Percentiles rank a stretch among this genome's conserved stretches.
phyloP scores from a whole-genome alignment of 768 basidiomycete species.

The Jaapia argillacea region DNA sequence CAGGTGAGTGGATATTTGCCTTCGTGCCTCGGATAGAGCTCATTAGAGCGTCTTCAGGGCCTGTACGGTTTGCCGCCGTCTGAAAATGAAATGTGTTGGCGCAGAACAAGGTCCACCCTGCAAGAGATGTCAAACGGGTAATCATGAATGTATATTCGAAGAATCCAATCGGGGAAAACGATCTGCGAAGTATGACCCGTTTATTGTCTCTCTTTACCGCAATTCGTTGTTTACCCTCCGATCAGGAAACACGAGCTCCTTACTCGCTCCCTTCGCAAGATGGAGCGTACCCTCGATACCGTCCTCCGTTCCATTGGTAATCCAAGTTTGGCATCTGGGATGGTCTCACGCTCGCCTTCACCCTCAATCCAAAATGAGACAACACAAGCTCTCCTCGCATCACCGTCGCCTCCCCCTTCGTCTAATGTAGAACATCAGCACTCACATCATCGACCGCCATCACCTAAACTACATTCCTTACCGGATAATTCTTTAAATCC shows the following conservation, averaged over 20 bases:
- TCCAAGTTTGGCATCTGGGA: conserved; percentile 65
- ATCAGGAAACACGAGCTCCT: conserved; percentile 77
- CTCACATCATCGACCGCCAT: conserved; percentile 23
- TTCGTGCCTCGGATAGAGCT: background rate
- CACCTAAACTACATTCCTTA: conserved; percentile 82
- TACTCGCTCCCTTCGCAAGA: conserved; percentile 74
- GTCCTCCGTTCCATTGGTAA: conserved; percentile 85
- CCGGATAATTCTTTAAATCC: conserved; percentile 93
- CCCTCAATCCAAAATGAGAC: conserved; percentile 41
- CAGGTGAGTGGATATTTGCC: conserved; percentile 31
- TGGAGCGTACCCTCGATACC: conserved; percentile 89
- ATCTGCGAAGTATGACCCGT: conserved; percentile 54
- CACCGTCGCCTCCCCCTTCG: conserved; percentile 38
- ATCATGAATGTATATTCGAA: conserved; percentile 93
- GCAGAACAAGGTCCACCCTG: conserved; percentile 88
- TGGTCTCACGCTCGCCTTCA: conserved; percentile 77
- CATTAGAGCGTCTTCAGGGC: conserved; percentile 40
- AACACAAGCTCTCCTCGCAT: conserved; percentile 48
- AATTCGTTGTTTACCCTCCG: conserved; percentile 18
- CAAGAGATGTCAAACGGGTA: conserved; percentile 71
- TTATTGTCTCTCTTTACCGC: conserved; percentile 7
- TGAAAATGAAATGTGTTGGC: conserved; percentile 91
- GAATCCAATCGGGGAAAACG: conserved; percentile 94
- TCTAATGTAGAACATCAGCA: conserved; percentile 10
- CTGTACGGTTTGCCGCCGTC: conserved; percentile 82